A percentile compares a stretch with the other conserved stretches of the same genome.
These are phyloP conservation scores for Aspergillus flavus DNA, from an alignment of 2,329 filamentous ascomycete genomes.

Conservation along the genomic window DNA sequence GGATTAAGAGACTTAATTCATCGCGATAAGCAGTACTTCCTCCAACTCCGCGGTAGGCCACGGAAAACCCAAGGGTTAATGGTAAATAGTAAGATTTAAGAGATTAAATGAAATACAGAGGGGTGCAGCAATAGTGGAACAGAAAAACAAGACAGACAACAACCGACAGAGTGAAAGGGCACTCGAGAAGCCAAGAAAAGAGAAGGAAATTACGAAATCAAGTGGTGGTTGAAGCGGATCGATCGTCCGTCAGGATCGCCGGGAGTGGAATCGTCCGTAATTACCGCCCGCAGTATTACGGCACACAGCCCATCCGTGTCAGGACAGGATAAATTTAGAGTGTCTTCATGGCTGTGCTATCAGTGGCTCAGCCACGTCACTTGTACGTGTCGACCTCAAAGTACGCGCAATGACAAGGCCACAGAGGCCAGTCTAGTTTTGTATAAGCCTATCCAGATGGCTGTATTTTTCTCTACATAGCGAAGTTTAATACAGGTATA, in stretches of 20 bases:
- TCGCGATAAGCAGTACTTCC: constrained; percentile 4
- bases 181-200: neutral
- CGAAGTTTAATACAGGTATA: neutral
- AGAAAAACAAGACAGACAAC: neutral
- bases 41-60: neutral
- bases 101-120: neutral
- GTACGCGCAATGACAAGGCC: neutral
- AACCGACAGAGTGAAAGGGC: neutral
- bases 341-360: neutral
- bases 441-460: neutral
- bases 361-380: neutral
- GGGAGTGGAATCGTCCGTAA: neutral
- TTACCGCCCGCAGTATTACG: neutral
- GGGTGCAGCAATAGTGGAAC: neutral
- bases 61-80: neutral
- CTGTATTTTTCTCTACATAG: neutral
- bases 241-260: constrained; percentile 1
- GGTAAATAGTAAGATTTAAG: no score
- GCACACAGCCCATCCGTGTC: neutral
- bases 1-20: constrained; percentile 7
- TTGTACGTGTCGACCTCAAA: neutral
- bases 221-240: constrained; percentile 3
- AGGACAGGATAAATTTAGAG: neutral
- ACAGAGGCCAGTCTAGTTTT: neutral
- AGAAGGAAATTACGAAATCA: neutral